These are phyloP conservation scores for Plasmodium yoelii DNA, from an alignment of 169 alveolate species.

Conservation along the genomic window DNA sequence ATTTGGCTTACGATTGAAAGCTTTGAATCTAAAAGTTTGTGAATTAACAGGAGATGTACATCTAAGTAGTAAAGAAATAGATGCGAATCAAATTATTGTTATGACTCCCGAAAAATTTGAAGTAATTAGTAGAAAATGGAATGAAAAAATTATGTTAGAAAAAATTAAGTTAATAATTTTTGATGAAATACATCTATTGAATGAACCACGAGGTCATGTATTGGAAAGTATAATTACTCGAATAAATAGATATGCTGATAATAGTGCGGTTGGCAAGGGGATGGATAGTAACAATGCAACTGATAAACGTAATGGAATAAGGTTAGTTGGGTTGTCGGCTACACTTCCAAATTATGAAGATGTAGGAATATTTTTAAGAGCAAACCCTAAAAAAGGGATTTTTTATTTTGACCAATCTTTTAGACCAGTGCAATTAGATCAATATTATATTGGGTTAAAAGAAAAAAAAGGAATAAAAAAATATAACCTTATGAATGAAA, in stretches of 20 bases:
- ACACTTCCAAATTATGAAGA: conserved; percentile 99
- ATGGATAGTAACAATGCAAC: too few species aligned
- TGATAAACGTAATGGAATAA: too few species aligned
- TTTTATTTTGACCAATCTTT: conserved; percentile 96
- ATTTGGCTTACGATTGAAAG: conserved; percentile 83
- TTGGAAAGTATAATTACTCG: conserved; percentile 99
- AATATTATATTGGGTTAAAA: conserved; percentile 97
- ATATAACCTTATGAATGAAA: conserved; percentile 95
- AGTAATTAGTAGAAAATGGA: conserved; percentile 98
- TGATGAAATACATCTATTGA: conserved; percentile 99
- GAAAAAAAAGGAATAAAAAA: conserved; percentile 98
- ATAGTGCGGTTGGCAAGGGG: too few species aligned
- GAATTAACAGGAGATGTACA: conserved; percentile 98
- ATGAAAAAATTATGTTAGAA: conserved; percentile 93
- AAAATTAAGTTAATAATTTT: conserved; percentile 96
- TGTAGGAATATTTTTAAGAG: conserved; percentile 98
- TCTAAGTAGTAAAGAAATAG: conserved; percentile 96
- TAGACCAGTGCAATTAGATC: conserved; percentile 99
- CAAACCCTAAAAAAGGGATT: conserved; percentile 92
- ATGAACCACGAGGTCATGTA: conserved; percentile 99
- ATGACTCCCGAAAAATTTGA: conserved; percentile 99
- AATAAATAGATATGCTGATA: conserved; percentile 91
- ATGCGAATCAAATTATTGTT: conserved; percentile 97
- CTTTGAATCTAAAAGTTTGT: conserved; percentile 92
- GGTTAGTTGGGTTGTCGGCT: conserved; percentile 99